Conservation (phyloP, 1,284 basidiomycete species). For the Quambalaria eucalypti region DNA sequence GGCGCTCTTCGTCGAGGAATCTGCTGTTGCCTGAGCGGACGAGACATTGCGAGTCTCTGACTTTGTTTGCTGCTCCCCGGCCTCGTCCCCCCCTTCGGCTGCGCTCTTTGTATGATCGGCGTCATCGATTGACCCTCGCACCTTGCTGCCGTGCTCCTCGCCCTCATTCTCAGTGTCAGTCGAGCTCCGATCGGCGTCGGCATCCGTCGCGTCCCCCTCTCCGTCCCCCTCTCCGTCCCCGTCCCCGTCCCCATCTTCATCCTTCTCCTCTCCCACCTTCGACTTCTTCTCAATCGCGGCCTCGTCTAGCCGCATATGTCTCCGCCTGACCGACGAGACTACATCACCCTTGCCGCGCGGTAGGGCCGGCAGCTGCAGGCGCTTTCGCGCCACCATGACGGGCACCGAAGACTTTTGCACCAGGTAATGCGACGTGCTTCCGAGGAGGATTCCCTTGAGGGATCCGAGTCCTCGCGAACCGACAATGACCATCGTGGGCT, state of each 20-base stretch:
- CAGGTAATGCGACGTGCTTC: slow-evolving; percentile 94
- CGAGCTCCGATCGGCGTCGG: background rate
- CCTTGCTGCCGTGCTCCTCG: too few relatives aligned
- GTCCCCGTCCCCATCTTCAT: slow-evolving; percentile 4
- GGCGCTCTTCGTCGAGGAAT: too few relatives aligned
- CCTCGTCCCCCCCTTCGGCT: too few relatives aligned
- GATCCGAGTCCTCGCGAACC: slow-evolving; percentile 83
- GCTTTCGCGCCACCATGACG: slow-evolving; percentile 60
- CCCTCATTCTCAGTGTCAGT: background rate
- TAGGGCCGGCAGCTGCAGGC: slow-evolving; percentile 36
- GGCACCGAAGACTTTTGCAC: slow-evolving; percentile 85
- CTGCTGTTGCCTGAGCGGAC: too few relatives aligned
- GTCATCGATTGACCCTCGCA: too few relatives aligned
- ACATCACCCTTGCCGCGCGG: slow-evolving; percentile 43
- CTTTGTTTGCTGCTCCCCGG: too few relatives aligned
- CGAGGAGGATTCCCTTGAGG: slow-evolving; percentile 84
- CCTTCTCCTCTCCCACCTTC: slow-evolving; percentile 13
- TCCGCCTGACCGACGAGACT: slow-evolving; percentile 32
- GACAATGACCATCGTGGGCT: slow-evolving; percentile 88
- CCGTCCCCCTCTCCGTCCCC: slow-evolving; percentile 10
- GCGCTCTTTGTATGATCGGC: too few relatives aligned
- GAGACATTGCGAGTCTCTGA: too few relatives aligned
- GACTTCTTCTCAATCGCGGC: slow-evolving; percentile 39
- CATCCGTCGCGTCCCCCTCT: slow-evolving; percentile 2
- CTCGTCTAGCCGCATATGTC: slow-evolving; percentile 42